These are phyloP conservation scores for Delonix regia DNA, from an alignment of 306 rosid genomes.

Conservation along the genomic window DNA sequence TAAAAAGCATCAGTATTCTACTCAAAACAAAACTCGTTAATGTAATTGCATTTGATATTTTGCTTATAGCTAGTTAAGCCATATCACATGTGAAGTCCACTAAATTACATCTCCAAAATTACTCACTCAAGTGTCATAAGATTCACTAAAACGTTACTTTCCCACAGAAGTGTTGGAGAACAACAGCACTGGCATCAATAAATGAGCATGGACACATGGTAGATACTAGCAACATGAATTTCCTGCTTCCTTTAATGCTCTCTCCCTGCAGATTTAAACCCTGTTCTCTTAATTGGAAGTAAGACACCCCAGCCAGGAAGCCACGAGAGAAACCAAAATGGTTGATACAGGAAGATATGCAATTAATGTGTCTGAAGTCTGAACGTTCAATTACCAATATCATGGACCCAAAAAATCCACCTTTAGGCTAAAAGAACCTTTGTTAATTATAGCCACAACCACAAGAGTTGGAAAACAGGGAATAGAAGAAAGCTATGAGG, in stretches of 20 bases:
- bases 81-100: not conserved
- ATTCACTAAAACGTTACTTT: not conserved
- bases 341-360: not conserved
- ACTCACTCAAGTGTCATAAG: too few relatives aligned
- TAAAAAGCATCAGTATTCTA: constrained; percentile 17
- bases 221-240: not conserved
- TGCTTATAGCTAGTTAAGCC: not conserved
- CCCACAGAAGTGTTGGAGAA: not conserved
- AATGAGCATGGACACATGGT: constrained; percentile 7
- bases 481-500: not conserved
- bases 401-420: not conserved
- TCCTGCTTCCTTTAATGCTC: not conserved
- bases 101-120: not conserved
- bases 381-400: not conserved
- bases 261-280: not conserved
- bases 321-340: not conserved
- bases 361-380: not conserved
- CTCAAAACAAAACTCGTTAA: constrained; percentile 13
- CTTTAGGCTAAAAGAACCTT: not conserved
- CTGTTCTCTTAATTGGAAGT: constrained; percentile 7
- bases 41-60: not conserved
- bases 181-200: not conserved
- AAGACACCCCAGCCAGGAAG: not conserved
- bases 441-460: not conserved
- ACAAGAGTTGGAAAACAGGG: not conserved